Percentiles rank a stretch among this genome's conserved stretches.
These are phyloP conservation scores for Monosporascus ibericus DNA, from an alignment of 2,329 filamentous ascomycete genomes.

Conservation along the genomic window DNA sequence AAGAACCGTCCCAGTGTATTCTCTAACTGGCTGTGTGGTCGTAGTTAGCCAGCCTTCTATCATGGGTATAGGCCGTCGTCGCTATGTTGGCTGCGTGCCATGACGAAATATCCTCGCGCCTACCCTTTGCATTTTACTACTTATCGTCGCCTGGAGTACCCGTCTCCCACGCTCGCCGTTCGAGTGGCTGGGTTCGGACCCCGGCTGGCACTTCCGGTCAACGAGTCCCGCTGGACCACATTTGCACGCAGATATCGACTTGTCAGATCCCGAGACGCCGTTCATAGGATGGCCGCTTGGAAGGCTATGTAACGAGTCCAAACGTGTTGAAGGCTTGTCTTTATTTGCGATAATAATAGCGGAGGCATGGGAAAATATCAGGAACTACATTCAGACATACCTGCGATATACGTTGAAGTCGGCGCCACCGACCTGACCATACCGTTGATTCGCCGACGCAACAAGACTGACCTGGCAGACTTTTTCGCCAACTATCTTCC, in stretches of 20 bases:
- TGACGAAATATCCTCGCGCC: conserved; percentile 24
- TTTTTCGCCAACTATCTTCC: conserved; percentile 33
- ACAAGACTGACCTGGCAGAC: conserved; percentile 33
- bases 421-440: conserved; percentile 40
- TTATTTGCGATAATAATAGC: conserved; percentile 44
- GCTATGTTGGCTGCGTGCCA: conserved; percentile 22
- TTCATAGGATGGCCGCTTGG: conserved; percentile 41
- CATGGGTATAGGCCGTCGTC: conserved; percentile 23
- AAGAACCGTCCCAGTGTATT: no score
- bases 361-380: conserved; percentile 44
- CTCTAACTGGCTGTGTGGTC: not conserved
- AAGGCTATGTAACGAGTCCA: conserved; percentile 36
- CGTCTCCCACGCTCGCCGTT: conserved; percentile 13
- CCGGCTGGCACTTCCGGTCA: no score
- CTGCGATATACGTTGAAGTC: conserved; percentile 41
- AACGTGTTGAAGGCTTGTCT: conserved; percentile 37
- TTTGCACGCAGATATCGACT: conserved; percentile 23
- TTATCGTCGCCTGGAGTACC: conserved; percentile 23
- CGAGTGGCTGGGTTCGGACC: conserved; percentile 14
- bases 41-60: not conserved
- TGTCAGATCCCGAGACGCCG: conserved; percentile 32
- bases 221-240: conserved; percentile 1
- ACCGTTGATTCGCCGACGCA: conserved; percentile 39
- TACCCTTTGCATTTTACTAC: conserved; percentile 22
- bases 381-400: conserved; percentile 45